Evolutionary conservation across 768 basidiomycete species (phyloP).

Genomic region (Macrocybe gigantea): DNA sequence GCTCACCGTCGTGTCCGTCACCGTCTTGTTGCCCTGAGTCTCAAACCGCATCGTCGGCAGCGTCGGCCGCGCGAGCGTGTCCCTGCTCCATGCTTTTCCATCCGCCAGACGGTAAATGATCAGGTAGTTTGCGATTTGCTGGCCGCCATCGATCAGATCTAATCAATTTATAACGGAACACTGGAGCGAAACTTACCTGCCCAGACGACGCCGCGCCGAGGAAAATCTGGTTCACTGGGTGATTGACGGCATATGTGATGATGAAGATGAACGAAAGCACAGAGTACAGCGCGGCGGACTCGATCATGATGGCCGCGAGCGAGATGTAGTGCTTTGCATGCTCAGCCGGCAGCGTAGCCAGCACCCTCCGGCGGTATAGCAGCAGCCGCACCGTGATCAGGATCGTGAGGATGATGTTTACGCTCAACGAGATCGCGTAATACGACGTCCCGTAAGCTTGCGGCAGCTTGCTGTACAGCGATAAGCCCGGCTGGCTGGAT

Average conservation of each 20-base stretch:
- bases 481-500: conserved; percentile 22
- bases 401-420: conserved; percentile 25
- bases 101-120: conserved; percentile 43
- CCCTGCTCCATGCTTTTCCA: conserved; percentile 35
- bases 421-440: conserved; percentile 23
- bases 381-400: conserved; percentile 24
- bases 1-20: not conserved
- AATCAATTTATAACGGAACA: not conserved
- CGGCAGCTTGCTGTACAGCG: conserved; percentile 20
- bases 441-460: conserved; percentile 21
- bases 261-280: conserved; percentile 24
- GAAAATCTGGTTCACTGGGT: conserved; percentile 27
- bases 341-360: conserved; percentile 18
- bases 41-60: conserved; percentile 12
- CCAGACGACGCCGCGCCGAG: conserved; percentile 18
- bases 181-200: conserved; percentile 15
- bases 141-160: not conserved
- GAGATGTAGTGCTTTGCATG: conserved; percentile 25
- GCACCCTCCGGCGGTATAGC: conserved; percentile 19
- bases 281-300: conserved; percentile 30
- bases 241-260: conserved; percentile 22
- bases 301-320: conserved; percentile 24
- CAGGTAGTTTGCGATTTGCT: conserved; percentile 42
- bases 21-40: not conserved
- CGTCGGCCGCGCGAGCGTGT: conserved; percentile 17